Base-by-base conservation (phyloP, 345 rosid genomes). In the Aquilaria sinensis region DNA sequence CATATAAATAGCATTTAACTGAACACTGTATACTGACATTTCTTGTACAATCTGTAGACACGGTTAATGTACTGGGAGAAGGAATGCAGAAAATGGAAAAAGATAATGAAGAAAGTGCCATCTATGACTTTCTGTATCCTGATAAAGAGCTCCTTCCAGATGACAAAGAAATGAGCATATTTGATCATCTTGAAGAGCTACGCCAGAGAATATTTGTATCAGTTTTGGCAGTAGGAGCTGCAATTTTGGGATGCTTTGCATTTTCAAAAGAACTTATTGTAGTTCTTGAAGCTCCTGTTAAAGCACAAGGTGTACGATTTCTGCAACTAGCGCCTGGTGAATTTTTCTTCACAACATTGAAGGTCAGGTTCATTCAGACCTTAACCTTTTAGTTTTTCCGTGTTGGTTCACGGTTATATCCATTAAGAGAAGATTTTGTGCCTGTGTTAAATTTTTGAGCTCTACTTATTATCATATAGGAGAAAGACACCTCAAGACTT, bases 201-300 rank as follows among this genome's bases (percentile, higher is more conserved):
- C 84, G 97, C 0, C 83, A 93, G 81, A 83, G 98, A 69, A 54
- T 93, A 50, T 90, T 93, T 66, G 81, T 90, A 63, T 88, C 98
- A 4, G 96, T 83, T 71, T 78, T 94, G 79, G 96, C 90, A 9
- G 96, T 94, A 48, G 99, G 99, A 68, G 97, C 77, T 67, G 86
- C 99, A 49, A 94, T 94, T 15, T 67, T 80, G 60, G 99, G 96
- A 61, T 94, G 99, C 84, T 94, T 94, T 68, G 84, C 92, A 56
- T 86, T 83, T 77, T 90, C 99, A 12, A 94, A 94, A 69, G 99
- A 88, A 62, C 78, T 94, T 33, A 72, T 94, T 59, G 63, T 88
- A 65, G 47, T 94, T 74, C 99, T 93, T 67, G 98, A 93, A 86
- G 99, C 99, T 63, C 97, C 99, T 12, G 99, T 94, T 73, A 94